Percentiles rank a stretch among this genome's conserved stretches.
phyloP scores from a whole-genome alignment of 23 red algal species.

The Cyanidiococcus yangmingshanensis region DNA sequence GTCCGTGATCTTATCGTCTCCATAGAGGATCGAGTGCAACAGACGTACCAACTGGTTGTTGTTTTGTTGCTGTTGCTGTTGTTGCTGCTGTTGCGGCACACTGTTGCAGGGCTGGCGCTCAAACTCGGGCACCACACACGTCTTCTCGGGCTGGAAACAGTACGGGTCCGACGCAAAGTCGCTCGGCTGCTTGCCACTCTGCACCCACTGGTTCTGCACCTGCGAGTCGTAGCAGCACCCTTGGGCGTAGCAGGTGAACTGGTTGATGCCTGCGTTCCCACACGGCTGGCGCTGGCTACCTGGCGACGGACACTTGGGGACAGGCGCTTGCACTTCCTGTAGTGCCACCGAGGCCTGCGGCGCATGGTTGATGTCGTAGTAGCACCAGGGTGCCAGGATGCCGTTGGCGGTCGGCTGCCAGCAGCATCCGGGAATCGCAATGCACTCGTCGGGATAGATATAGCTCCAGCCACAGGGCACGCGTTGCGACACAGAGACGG shows the following conservation, averaged over 20 bases:
- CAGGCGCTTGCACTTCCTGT: constrained; percentile 9
- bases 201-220: constrained; percentile 16
- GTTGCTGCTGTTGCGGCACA: not conserved
- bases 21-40: not conserved
- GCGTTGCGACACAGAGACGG: not conserved
- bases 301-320: not conserved
- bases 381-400: constrained; percentile 17
- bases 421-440: constrained; percentile 16
- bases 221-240: constrained; percentile 18
- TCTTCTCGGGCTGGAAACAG: constrained; percentile 18
- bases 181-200: constrained; percentile 11
- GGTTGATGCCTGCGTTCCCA: constrained; percentile 14
- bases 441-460: constrained; percentile 19
- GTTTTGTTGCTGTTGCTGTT: not conserved
- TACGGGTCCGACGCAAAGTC: constrained; percentile 13
- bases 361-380: constrained; percentile 11
- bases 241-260: constrained; percentile 5
- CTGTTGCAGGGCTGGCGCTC: not conserved
- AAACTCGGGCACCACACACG: constrained; percentile 13
- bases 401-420: constrained; percentile 14
- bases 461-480: constrained; percentile 15
- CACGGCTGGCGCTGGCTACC: constrained; percentile 1
- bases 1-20: not conserved
- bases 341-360: constrained; percentile 3
- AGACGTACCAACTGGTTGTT: not conserved